phyloP scores from a whole-genome alignment of 2,329 filamentous ascomycete species.

The Fusarium mangiferae region DNA sequence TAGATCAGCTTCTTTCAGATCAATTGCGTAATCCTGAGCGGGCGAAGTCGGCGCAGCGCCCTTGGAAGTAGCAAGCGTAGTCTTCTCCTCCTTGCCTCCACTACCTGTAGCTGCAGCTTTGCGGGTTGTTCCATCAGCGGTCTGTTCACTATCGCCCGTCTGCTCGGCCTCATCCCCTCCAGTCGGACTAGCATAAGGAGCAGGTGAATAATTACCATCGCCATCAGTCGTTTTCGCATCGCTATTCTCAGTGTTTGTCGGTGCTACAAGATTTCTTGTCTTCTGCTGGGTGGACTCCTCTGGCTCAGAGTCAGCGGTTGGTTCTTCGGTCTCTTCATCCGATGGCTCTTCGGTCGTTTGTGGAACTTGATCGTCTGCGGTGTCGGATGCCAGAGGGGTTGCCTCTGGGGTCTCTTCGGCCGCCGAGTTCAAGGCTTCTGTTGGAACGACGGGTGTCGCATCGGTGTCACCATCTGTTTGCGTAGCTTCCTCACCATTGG shows the following conservation, averaged over 20 bases:
- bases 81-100: neutral
- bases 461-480: neutral
- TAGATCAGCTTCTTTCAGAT: neutral
- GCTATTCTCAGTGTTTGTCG: neutral
- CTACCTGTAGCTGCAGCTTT: neutral
- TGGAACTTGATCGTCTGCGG: neutral
- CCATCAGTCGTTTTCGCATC: neutral
- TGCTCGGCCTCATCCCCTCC: neutral
- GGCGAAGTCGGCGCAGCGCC: neutral
- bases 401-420: conserved; percentile 4
- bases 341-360: conserved; percentile 3
- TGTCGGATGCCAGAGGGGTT: conserved; percentile 1
- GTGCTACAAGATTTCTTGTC: neutral
- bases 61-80: conserved; percentile 1
- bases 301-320: neutral
- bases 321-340: neutral
- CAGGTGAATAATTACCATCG: neutral
- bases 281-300: neutral
- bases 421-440: neutral
- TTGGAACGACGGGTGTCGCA: neutral
- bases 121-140: neutral
- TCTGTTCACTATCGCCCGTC: neutral
- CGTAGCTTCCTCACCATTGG: conserved; percentile 10
- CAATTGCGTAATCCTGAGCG: neutral
- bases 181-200: neutral